These are phyloP conservation scores for Xylaria telfairii DNA, from an alignment of 495 filamentous ascomycete genomes.

Conservation along the genomic window DNA sequence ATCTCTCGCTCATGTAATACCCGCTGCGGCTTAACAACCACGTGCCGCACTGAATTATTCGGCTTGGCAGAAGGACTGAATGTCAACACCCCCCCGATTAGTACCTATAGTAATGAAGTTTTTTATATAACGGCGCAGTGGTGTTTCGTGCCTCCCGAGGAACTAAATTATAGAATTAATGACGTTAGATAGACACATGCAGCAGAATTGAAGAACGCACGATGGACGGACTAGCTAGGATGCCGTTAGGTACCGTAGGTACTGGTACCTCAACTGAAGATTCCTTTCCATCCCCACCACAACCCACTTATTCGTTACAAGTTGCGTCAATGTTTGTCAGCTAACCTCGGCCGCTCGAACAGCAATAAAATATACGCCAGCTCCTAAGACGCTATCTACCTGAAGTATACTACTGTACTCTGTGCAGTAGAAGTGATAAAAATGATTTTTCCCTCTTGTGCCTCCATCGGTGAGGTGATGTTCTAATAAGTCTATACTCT, in stretches of 20 bases:
- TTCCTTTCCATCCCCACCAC: neutral
- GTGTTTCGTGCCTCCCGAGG: neutral
- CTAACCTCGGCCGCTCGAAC: conserved; percentile 2
- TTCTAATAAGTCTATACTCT: neutral
- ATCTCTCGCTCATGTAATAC: neutral
- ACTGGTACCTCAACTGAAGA: neutral
- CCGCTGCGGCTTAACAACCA: neutral
- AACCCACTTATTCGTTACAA: neutral
- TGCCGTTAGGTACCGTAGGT: neutral
- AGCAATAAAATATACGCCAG: neutral
- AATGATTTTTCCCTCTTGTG: too few relatives aligned
- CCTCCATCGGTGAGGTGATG: neutral
- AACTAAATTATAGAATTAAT: too few relatives aligned
- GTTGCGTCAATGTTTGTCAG: conserved; percentile 15
- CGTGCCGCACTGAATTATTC: neutral
- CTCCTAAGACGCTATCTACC: too few relatives aligned
- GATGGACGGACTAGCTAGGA: neutral
- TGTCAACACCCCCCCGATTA: neutral
- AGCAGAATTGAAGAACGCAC: neutral
- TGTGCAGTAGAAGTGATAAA: neutral
- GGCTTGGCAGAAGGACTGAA: neutral
- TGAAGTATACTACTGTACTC: neutral
- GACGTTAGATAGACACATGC: neutral
- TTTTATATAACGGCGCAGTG: neutral
- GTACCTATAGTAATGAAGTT: neutral